Base-by-base conservation (phyloP, 148 eudicot genomes). In the Dianthus caryophyllus region DNA sequence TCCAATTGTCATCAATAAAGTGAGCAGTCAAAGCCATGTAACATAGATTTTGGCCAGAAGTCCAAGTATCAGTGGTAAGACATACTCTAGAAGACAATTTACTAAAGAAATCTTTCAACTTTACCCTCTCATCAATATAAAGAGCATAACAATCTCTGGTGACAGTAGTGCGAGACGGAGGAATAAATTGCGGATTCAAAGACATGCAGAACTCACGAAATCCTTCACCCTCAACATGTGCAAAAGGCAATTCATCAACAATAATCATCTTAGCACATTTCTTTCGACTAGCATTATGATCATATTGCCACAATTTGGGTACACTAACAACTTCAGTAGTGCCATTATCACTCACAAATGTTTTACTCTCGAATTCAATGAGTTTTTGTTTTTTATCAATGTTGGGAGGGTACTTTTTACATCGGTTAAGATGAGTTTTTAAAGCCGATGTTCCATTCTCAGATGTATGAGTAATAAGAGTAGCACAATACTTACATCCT, bases 11-110 rank as follows among this genome's bases (percentile, higher is more conserved):
- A n/a, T n/a, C n/a, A n/a, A n/a, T n/a, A n/a, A n/a, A 68, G 61
- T 74, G 56, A 1, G 68, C 24, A 9, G 71, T 70, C 4, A 71
- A 38, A 50, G 61, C 58, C 71, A 76, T 71, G 26, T 74, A 70
- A 14, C 18, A 36, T 9, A 70, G 41, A 6, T 39, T 55, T 29
- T 74, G 73, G 5, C 22, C 2, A 0, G 46, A 68, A n/a, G 68
- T 74, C 72, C 77, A 74, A 13, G 68, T 39, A 29, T 73, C 67
- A 0, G 69, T 55, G 6, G 56, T 69, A 2, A 55, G n/a, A n/a
- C n/a, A n/a, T n/a, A n/a, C n/a, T n/a, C n/a, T n/a, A n/a, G n/a
- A n/a, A n/a, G n/a, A n/a, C 15, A 68, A 11, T 7, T 38, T 68
- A 6, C 22, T 55, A 10, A 68, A 38, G 13, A 38, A 15, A 15